Base-by-base conservation (phyloP, 106 monocot species). In the Xerophyta viscosa region DNA sequence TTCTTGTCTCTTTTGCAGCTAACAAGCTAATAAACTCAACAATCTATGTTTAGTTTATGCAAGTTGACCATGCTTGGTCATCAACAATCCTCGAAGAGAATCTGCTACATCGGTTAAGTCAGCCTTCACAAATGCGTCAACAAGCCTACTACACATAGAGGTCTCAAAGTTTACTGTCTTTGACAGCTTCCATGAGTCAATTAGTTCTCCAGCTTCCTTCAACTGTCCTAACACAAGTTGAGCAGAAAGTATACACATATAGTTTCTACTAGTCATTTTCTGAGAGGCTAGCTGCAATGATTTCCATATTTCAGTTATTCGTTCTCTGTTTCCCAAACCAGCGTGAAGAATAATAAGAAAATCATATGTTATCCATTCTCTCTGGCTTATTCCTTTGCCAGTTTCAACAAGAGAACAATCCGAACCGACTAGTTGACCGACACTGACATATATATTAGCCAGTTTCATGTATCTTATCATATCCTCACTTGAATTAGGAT, bases 361-460 rank as follows among this genome's bases (percentile, higher is more conserved):
- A 66, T 96, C 89, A 25, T 86, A 96, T 21, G 96, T 79, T 59
- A 96, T 79, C 85, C 83, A 83, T 50, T 86, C 68, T 44, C 66
- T 77, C 24, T 70, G 68, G 24, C 61, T 73, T 46, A 73, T 77
- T 53, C 64, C 88, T 39, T 66, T 57, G 9, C 64, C 75, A 31
- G 63, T 22, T 23, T 78, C 88, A 48, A 84, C 51, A 20, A 78
- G 52, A 52, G 75, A 62, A 51, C 47, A 69, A 41, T 67, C 68
- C n/a, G 67, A 58, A 56, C 48, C 61, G 5, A 65, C 66, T 45
- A 81, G 60, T 48, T 73, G 67, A 36, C 65, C 62, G 27, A 46
- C 65, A 41, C 66, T 52, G 19, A 89, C 37, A 63, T 96, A 89
- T 54, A 96, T 66, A 2, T 73, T 65, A 25, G 75, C 37, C 67